These are phyloP conservation scores for Hanseniaspora clermontiae DNA, from an alignment of 805 yeast genomes.

Conservation along the genomic window DNA sequence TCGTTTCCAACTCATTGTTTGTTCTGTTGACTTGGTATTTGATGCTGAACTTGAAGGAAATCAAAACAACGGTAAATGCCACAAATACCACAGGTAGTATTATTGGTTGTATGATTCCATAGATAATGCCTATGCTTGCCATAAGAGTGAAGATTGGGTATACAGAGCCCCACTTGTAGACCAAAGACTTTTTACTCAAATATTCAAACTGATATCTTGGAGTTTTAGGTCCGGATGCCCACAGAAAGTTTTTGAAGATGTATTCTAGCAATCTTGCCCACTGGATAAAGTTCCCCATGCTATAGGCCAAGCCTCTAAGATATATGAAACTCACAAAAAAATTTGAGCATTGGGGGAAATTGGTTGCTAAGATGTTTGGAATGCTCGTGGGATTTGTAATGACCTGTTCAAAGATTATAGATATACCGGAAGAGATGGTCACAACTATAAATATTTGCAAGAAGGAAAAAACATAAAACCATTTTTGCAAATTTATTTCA, in stretches of 20 bases:
- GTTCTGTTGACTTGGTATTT: conserved; percentile 41
- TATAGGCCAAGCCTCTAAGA: conserved; percentile 60
- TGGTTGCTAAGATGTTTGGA: conserved; percentile 58
- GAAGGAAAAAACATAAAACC: conserved; percentile 68
- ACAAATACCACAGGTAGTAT: conserved; percentile 49
- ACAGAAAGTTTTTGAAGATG: conserved; percentile 22
- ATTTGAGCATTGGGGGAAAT: conserved; percentile 74
- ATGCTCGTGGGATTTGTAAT: conserved; percentile 60
- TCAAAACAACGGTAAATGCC: conserved; percentile 42
- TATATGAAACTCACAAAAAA: conserved; percentile 71
- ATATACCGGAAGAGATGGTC: conserved; percentile 68
- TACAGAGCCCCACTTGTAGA: conserved; percentile 62
- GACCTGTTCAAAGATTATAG: conserved; percentile 47
- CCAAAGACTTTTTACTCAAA: conserved; percentile 31
- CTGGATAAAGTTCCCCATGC: conserved; percentile 60
- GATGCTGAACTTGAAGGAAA: conserved; percentile 61
- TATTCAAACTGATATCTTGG: conserved; percentile 47
- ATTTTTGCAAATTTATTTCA: conserved; percentile 59
- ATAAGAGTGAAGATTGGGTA: conserved; percentile 68
- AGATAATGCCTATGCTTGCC: conserved; percentile 66
- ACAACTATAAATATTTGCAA: conserved; percentile 77
- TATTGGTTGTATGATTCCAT: conserved; percentile 67
- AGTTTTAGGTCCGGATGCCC: conserved; percentile 32
- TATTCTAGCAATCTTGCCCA: conserved; percentile 38
- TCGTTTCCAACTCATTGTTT: conserved; percentile 46